phyloP scores from a whole-genome alignment of 2,329 filamentous ascomycete genomes.

The Colletotrichum tanaceti region DNA sequence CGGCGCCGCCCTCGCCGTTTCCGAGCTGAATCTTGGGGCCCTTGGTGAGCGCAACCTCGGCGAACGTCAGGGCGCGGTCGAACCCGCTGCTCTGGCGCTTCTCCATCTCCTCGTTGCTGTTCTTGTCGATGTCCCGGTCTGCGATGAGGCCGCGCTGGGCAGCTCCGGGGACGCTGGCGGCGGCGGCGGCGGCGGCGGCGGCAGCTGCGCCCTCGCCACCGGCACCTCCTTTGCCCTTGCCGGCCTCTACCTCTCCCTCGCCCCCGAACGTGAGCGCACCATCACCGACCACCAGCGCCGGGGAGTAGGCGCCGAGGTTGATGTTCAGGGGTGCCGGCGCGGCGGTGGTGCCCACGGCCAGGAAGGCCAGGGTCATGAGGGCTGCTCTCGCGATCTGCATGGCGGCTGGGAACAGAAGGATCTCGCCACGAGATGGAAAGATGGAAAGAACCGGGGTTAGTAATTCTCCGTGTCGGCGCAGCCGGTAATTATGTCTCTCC shows the following conservation, averaged over 20 bases:
- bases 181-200: slow-evolving; percentile 25
- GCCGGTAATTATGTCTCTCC: slow-evolving; percentile 31
- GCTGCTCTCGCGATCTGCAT: slow-evolving; percentile 36
- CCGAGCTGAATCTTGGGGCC: slow-evolving; percentile 55
- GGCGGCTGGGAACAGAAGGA: slow-evolving; percentile 1
- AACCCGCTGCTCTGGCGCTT: slow-evolving; percentile 56
- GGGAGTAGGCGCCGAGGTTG: slow-evolving; percentile 51
- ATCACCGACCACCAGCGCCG: slow-evolving; percentile 51
- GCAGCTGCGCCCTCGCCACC: slow-evolving; percentile 19
- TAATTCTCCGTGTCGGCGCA: slow-evolving; percentile 36
- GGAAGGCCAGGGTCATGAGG: slow-evolving; percentile 43
- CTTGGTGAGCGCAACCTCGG: slow-evolving; percentile 54
- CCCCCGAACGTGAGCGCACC: slow-evolving; percentile 61
- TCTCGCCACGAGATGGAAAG: not conserved
- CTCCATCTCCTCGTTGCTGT: slow-evolving; percentile 40
- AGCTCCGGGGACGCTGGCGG: not conserved
- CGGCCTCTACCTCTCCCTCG: slow-evolving; percentile 40
- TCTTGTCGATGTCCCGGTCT: not conserved
- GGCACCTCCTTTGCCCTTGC: slow-evolving; percentile 6
- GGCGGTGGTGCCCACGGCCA: slow-evolving; percentile 47
- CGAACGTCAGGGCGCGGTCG: slow-evolving; percentile 54
- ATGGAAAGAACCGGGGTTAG: not conserved
- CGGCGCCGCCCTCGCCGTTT: slow-evolving; percentile 53
- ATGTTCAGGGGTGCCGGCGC: slow-evolving; percentile 50
- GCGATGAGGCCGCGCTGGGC: slow-evolving; percentile 9